Percentiles rank a stretch among this genome's conserved stretches.
These are phyloP conservation scores for Clitopilus passeckerianus DNA, from an alignment of 768 basidiomycete species.

Conservation along the genomic window DNA sequence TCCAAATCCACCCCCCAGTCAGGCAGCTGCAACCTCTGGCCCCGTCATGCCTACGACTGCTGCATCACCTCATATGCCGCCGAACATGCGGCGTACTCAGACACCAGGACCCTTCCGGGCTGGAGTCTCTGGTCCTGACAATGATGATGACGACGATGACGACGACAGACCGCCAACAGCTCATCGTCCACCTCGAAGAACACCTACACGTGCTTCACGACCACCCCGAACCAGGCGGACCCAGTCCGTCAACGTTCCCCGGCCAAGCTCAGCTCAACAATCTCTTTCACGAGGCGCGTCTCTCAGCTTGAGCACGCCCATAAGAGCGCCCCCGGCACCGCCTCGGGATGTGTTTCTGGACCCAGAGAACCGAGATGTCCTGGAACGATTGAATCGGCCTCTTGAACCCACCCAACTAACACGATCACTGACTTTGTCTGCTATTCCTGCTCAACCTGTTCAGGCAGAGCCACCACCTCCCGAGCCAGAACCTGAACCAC, in stretches of 20 bases:
- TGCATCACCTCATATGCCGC: not conserved
- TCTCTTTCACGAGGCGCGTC: not conserved
- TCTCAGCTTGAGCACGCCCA: not conserved
- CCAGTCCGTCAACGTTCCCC: not conserved
- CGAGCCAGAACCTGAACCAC: not conserved
- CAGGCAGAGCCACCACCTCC: not conserved
- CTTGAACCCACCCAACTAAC: not conserved
- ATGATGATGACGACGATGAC: slow-evolving; percentile 1
- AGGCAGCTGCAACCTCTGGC: not conserved
- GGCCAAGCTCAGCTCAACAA: not conserved
- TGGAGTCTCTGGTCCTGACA: not conserved
- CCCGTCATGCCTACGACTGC: not conserved
- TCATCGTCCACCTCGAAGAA: not conserved
- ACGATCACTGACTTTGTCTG: not conserved
- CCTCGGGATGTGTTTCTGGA: slow-evolving; percentile 52
- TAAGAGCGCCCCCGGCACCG: slow-evolving; percentile 48
- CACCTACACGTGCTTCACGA: not conserved
- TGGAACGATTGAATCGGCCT: not conserved
- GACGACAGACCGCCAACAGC: not conserved
- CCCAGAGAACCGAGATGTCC: not conserved
- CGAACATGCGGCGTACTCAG: slow-evolving; percentile 1
- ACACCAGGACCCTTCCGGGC: not conserved
- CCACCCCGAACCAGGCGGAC: not conserved
- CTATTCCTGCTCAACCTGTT: not conserved
- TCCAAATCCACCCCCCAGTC: not conserved